Conservation (phyloP, 768 basidiomycete species). For the Lentinula detonsa region DNA sequence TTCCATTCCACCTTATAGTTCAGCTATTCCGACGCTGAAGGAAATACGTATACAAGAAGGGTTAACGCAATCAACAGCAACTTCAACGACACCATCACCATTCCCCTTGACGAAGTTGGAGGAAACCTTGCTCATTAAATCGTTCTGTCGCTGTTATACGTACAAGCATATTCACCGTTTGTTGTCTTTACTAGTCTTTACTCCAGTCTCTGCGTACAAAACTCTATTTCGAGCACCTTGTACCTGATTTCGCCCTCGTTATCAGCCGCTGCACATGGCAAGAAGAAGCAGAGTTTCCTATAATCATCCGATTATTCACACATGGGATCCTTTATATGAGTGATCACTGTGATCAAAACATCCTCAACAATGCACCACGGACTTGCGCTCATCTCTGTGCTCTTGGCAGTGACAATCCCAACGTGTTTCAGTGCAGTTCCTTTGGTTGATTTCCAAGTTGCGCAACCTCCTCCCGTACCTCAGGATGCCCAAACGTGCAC, state of each 20-base stretch:
- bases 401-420: background rate
- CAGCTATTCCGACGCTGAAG: constrained; percentile 32
- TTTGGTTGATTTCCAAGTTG: constrained; percentile 63
- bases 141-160: background rate
- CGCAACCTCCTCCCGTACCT: constrained; percentile 67
- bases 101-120: constrained; percentile 35
- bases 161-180: no score
- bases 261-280: background rate
- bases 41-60: constrained; percentile 37
- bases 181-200: no score
- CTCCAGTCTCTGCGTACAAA: background rate
- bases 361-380: background rate
- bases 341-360: background rate
- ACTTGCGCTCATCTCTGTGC: background rate
- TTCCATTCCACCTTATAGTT: constrained; percentile 20
- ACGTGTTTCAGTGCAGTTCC: constrained; percentile 18
- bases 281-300: background rate
- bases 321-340: background rate
- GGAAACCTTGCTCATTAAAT: constrained; percentile 21
- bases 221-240: background rate
- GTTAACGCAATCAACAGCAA: constrained; percentile 29
- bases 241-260: background rate
- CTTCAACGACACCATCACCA: constrained; percentile 21
- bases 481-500: constrained; percentile 56
- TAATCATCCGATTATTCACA: background rate